phyloP scores from a whole-genome alignment of 202 grass and related monocot species.

The Schoenoplectus tabernaemontani region DNA sequence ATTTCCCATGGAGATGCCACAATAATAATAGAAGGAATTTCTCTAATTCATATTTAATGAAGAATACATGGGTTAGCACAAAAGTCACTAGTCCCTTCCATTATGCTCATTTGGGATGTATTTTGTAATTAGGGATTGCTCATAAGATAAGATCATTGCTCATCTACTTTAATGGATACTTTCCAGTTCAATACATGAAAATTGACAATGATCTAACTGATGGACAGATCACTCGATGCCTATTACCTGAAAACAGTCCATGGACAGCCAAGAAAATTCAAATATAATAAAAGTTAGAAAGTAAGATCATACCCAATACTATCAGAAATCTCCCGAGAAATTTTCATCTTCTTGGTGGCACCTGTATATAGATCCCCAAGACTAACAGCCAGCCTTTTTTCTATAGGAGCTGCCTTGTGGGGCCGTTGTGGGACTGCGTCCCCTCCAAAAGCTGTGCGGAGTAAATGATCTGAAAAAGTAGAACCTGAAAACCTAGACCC shows the following conservation, averaged over 20 bases:
- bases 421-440: slow-evolving; percentile 33
- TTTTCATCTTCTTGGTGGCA: slow-evolving; percentile 91
- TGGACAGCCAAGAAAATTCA: neutral
- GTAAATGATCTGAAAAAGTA: slow-evolving; percentile 46
- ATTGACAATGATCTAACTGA: neutral
- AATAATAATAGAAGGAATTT: neutral
- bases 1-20: neutral
- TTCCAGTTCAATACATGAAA: neutral
- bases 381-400: slow-evolving; percentile 58
- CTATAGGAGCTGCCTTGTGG: slow-evolving; percentile 52
- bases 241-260: neutral
- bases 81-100: neutral
- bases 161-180: neutral
- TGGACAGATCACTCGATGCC: neutral
- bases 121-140: neutral
- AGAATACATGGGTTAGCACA: neutral
- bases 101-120: neutral
- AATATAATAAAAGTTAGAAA: neutral
- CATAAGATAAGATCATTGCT: neutral
- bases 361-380: slow-evolving; percentile 82
- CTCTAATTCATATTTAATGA: neutral
- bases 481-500: slow-evolving; percentile 47
- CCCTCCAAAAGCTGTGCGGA: slow-evolving; percentile 33
- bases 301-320: slow-evolving; percentile 43
- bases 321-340: slow-evolving; percentile 69